Evolutionary conservation across 1,284 basidiomycete species (phyloP).

Genomic region (Cryptococcus sp.): DNA sequence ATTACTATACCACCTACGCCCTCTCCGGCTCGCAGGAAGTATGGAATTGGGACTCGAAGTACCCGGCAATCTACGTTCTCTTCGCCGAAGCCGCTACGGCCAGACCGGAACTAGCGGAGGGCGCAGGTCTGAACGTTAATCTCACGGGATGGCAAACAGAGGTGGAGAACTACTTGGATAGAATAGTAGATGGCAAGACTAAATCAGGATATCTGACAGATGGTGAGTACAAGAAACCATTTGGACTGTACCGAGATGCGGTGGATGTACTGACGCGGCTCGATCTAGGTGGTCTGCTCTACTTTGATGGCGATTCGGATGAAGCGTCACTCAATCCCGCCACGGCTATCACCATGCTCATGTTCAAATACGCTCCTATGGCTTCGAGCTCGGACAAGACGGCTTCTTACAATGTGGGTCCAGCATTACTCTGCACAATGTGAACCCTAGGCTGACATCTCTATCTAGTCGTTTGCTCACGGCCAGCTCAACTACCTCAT

Average conservation of each 20-base stretch:
- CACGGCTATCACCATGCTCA: slow-evolving; percentile 78
- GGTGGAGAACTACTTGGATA: slow-evolving; percentile 76
- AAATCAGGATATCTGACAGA: slow-evolving; percentile 61
- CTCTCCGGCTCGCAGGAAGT: slow-evolving; percentile 62
- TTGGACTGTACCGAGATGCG: not conserved
- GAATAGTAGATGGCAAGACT: slow-evolving; percentile 61
- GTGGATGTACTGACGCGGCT: not conserved
- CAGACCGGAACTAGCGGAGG: slow-evolving; percentile 62
- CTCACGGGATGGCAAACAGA: slow-evolving; percentile 67
- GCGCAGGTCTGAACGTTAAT: slow-evolving; percentile 58
- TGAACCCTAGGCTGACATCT: slow-evolving; percentile 11
- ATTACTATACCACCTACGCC: slow-evolving; percentile 63
- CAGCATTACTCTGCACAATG: not conserved
- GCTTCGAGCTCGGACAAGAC: slow-evolving; percentile 65
- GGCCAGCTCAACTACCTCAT: slow-evolving; percentile 77
- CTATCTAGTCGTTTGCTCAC: slow-evolving; percentile 64
- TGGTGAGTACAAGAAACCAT: slow-evolving; percentile 51
- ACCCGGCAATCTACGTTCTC: slow-evolving; percentile 71
- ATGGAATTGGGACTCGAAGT: slow-evolving; percentile 88
- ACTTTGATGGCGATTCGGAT: slow-evolving; percentile 76
- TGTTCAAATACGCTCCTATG: slow-evolving; percentile 72
- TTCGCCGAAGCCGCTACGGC: slow-evolving; percentile 58
- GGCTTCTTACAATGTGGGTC: slow-evolving; percentile 63
- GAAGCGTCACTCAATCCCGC: slow-evolving; percentile 79
- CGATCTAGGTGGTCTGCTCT: slow-evolving; percentile 69